Percentiles rank a stretch among this genome's conserved stretches.
Evolutionary conservation across 345 rosid genomes (phyloP).

Genomic region (Psidium friedrichsthalianum): DNA sequence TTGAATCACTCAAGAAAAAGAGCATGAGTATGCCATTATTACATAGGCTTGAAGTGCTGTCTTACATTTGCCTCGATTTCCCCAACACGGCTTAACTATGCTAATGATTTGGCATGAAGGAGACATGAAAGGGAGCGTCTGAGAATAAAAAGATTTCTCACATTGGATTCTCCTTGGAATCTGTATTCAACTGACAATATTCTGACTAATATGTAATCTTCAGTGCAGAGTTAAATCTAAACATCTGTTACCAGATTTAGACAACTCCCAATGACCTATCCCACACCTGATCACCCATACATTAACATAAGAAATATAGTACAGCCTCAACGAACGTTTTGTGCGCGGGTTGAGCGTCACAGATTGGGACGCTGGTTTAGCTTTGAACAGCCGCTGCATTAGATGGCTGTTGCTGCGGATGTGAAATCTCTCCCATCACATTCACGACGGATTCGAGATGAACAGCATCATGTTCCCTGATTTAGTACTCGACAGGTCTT

Average conservation of each 20-base stretch:
- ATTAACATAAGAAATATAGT: constrained; percentile 8
- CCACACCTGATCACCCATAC: neutral
- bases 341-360: neutral
- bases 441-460: neutral
- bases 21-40: neutral
- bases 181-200: neutral
- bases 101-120: neutral
- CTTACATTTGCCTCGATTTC: neutral
- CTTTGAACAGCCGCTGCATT: constrained; percentile 51
- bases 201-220: neutral
- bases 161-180: neutral
- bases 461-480: constrained; percentile 6
- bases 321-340: constrained; percentile 1
- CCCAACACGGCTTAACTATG: neutral
- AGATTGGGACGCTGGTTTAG: constrained; percentile 16
- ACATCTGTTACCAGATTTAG: neutral
- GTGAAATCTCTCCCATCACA: constrained; percentile 8
- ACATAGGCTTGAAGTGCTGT: neutral
- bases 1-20: neutral
- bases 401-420: constrained; percentile 17
- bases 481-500: constrained; percentile 10
- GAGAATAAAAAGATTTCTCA: neutral
- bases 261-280: neutral
- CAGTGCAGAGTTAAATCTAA: neutral
- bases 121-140: neutral